Base-by-base conservation (phyloP, 2,329 filamentous ascomycete genomes). In the Tolypocladium sp. region DNA sequence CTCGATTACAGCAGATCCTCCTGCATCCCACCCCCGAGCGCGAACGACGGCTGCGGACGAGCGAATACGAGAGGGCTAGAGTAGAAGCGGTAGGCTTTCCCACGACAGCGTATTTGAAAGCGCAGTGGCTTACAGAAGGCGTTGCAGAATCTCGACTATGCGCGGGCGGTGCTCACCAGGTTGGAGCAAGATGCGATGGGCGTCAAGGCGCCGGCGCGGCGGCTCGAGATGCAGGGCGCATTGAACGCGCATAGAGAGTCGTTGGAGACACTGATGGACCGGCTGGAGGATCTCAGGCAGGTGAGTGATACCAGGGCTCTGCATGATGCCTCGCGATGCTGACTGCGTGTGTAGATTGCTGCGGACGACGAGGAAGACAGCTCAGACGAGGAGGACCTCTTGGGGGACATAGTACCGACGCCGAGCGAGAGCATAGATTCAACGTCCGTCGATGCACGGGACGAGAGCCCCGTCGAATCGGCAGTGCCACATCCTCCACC, bases 121-220 rank as follows among this genome's bases (percentile, higher is more conserved):
- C 20, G 25, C 15, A 13, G 13, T 25, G 6, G 42, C 57, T 44
- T 51, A 35, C 35, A 20, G 10, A 38, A 9, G 20, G 22, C 38
- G 17, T 17, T 17, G 20, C 62, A 90, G 84, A 92, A 91, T 67
- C 77, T 93, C 61, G 83, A 89, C 64, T 84, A 89, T 69, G 89
- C 90, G 25, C 84, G 86, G 46, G 81, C 79, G 0, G 79, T 90
- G 37, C 82, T 92, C 59, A 81, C 87, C 25, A 85, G 81, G 60
- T 80, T 91, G 49, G 90, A 92, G 70, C 88, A 90, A 66, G 84
- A 89, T 65, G 80, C 84, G 7, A 73, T 83, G 17, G 76, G 73
- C n/a, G 74, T 86, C 62, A 86, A 86, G 69, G 75, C 81, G 38
- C 80, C 81, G 59, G 71, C 78, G 6, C 82, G 82, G 60, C 82